Conservation (phyloP, 306 rosid genomes). For the Pueraria montana region DNA sequence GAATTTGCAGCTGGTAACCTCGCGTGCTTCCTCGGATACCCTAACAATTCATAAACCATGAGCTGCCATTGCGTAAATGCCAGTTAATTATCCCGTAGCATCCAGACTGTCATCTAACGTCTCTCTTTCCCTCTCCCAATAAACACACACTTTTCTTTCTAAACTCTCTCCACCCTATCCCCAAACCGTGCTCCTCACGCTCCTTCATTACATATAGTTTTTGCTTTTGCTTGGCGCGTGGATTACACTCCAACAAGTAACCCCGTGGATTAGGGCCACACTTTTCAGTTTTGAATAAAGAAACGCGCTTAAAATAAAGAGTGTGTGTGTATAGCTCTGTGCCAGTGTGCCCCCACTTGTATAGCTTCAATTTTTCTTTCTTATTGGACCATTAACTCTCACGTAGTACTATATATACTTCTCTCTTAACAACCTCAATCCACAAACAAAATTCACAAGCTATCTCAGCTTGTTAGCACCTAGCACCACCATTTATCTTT, state of each 20-base stretch:
- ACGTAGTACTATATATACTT: neutral
- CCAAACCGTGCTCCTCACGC: slow-evolving; percentile 39
- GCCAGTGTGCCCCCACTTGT: neutral
- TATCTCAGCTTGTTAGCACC: slow-evolving; percentile 5
- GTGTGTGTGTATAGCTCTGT: neutral
- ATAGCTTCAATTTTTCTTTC: neutral
- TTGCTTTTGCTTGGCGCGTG: slow-evolving; percentile 25
- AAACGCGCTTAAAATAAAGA: slow-evolving; percentile 46
- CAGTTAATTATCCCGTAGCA: slow-evolving; percentile 49
- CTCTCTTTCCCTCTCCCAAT: slow-evolving; percentile 26
- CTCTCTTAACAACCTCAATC: fast-evolving
- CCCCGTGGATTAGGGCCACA: neutral
- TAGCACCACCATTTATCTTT: too few species aligned
- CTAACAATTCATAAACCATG: neutral
- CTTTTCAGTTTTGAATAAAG: slow-evolving; percentile 33
- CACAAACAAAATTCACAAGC: slow-evolving; percentile 34
- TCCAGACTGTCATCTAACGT: slow-evolving; percentile 65
- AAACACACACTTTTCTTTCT: neutral
- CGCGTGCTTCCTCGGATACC: slow-evolving; percentile 40
- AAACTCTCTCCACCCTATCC: neutral
- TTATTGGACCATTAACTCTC: neutral
- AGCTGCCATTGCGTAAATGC: slow-evolving; percentile 42
- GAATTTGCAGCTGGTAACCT: neutral
- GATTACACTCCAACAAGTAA: neutral
- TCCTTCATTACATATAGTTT: neutral